These are phyloP conservation scores for Trypanosomatidae sp. DNA, from an alignment of 208 protist genomes.

Conservation along the genomic window DNA sequence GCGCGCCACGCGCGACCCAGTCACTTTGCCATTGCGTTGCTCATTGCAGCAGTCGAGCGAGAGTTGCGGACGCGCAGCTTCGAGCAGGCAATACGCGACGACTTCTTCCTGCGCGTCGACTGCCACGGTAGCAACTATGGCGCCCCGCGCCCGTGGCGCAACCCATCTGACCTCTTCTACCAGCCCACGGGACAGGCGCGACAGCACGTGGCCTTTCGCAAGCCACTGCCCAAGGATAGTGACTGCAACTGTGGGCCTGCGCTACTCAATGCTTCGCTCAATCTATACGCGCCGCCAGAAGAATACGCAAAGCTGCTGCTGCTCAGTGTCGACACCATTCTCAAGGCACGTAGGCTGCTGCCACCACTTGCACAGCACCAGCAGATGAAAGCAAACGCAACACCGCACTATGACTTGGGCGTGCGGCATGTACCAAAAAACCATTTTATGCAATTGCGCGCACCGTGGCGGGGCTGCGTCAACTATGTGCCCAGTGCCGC, in stretches of 20 bases:
- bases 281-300: constrained; percentile 61
- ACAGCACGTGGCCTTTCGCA: constrained; percentile 36
- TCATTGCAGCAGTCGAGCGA: constrained; percentile 61
- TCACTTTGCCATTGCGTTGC: constrained; percentile 60
- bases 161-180: constrained; percentile 76
- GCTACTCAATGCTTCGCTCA: constrained; percentile 58
- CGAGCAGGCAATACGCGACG: constrained; percentile 40
- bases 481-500: constrained; percentile 32
- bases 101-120: constrained; percentile 56
- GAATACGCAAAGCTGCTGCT: constrained; percentile 72
- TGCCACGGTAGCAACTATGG: constrained; percentile 55
- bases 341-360: constrained; percentile 32
- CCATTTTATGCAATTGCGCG: constrained; percentile 17
- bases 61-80: constrained; percentile 43
- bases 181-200: constrained; percentile 50
- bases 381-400: neutral
- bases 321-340: constrained; percentile 60
- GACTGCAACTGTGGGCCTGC: constrained; percentile 38
- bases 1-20: constrained; percentile 13
- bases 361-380: neutral
- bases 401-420: constrained; percentile 54
- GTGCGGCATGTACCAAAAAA: constrained; percentile 24
- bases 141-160: constrained; percentile 48
- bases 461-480: constrained; percentile 7
- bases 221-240: constrained; percentile 14